These are phyloP conservation scores for Beauveria varroae DNA, from an alignment of 2,329 filamentous ascomycete species.

Conservation along the genomic window DNA sequence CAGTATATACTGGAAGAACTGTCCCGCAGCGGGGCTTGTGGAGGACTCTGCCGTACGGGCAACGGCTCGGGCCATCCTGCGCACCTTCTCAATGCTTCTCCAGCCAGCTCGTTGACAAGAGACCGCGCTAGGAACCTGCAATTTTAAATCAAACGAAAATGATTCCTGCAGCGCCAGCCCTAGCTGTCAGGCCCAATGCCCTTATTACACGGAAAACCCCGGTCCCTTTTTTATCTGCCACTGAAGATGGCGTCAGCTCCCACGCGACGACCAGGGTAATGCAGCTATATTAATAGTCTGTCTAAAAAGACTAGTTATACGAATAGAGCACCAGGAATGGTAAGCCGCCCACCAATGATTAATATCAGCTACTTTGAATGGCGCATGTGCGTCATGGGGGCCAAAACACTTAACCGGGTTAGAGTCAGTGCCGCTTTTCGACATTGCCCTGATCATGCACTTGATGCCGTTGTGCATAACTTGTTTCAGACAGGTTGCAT, in stretches of 20 bases:
- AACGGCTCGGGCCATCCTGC: neutral
- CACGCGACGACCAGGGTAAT: neutral
- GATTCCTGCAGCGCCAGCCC: neutral
- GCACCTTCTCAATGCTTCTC: neutral
- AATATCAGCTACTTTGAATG: neutral
- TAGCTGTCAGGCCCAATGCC: too few relatives aligned
- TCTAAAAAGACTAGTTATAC: neutral
- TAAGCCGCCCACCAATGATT: neutral
- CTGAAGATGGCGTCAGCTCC: neutral
- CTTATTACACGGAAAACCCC: neutral
- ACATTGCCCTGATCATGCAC: neutral
- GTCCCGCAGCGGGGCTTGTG: slow-evolving; percentile 4
- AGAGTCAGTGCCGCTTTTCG: neutral
- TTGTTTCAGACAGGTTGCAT: neutral
- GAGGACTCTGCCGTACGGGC: slow-evolving; percentile 1
- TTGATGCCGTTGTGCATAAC: neutral
- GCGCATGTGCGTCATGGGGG: neutral
- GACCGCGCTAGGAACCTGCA: neutral
- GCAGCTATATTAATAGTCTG: neutral
- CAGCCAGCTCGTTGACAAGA: neutral
- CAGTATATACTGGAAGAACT: neutral
- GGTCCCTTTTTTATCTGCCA: neutral
- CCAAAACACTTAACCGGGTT: neutral
- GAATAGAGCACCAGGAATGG: too few relatives aligned
- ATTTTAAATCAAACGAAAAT: neutral